A percentile compares a stretch with the other conserved stretches of the same genome.
Conservation (phyloP, 192 early-diverging fungal genomes). For the Mycoemilia scoparia region DNA sequence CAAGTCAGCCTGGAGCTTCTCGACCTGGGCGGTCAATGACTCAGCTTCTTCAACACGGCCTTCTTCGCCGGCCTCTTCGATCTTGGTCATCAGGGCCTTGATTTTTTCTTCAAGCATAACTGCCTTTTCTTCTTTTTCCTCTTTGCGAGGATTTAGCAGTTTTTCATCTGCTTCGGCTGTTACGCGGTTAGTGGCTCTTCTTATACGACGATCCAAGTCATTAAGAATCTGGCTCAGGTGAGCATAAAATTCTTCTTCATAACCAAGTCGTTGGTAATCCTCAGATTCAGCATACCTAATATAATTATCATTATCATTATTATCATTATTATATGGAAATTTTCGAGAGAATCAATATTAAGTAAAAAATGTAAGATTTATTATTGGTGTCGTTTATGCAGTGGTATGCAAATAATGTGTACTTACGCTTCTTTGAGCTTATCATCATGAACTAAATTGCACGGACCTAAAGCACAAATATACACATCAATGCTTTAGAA, state of each 20-base stretch:
- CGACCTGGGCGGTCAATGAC: constrained; percentile 40
- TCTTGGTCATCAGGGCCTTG: constrained; percentile 40
- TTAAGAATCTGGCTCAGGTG: constrained; percentile 40
- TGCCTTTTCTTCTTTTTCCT: constrained; percentile 64
- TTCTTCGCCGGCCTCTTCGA: constrained; percentile 53
- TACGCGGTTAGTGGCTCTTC: constrained; percentile 45
- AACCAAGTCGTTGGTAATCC: constrained; percentile 49
- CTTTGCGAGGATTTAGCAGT: constrained; percentile 40
- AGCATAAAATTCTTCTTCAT: constrained; percentile 54
- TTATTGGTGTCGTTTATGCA: neutral
- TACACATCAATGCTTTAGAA: neutral
- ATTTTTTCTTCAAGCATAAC: constrained; percentile 68
- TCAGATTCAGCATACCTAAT: too few species aligned
- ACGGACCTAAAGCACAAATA: constrained; percentile 30
- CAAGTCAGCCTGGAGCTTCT: constrained; percentile 46
- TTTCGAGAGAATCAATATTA: too few species aligned
- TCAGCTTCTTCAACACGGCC: constrained; percentile 58
- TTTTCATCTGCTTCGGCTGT: constrained; percentile 45
- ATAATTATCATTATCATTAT: constrained; percentile 26
- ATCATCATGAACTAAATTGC: constrained; percentile 69
- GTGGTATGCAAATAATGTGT: constrained; percentile 4
- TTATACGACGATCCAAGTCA: constrained; percentile 55
- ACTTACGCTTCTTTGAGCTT: constrained; percentile 40
- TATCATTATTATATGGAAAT: neutral
- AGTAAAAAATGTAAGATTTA: too few species aligned